Conservation (phyloP, 305 asterid species). For the Fraxinus albicans region DNA sequence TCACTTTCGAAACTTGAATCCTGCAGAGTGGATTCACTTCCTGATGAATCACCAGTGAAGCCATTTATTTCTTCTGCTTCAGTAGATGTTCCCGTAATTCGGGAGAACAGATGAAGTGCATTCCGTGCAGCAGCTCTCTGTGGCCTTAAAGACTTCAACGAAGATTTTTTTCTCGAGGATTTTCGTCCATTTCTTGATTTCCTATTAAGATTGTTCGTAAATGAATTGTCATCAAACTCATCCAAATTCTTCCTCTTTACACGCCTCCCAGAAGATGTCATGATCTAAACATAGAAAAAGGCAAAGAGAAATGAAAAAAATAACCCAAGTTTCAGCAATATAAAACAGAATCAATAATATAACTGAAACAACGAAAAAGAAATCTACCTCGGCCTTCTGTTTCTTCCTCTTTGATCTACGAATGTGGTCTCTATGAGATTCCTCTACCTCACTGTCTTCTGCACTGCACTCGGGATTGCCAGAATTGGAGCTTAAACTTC, state of each 20-base stretch:
- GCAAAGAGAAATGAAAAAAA: neutral
- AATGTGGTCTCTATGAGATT: constrained; percentile 48
- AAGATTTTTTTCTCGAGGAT: constrained; percentile 54
- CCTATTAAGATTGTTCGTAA: constrained; percentile 39
- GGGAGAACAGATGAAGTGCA: constrained; percentile 90
- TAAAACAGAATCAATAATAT: neutral
- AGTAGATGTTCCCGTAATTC: constrained; percentile 76
- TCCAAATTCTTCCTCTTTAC: constrained; percentile 92
- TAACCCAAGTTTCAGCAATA: constrained; percentile 8
- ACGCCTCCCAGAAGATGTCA: constrained; percentile 94
- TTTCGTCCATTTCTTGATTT: constrained; percentile 65
- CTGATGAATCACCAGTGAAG: constrained; percentile 61
- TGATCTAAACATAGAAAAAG: constrained; percentile 38
- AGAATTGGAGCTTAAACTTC: constrained; percentile 54
- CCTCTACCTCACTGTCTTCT: constrained; percentile 60
- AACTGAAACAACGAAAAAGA: neutral
- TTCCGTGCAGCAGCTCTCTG: constrained; percentile 98
- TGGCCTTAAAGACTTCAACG: constrained; percentile 69
- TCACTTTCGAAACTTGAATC: constrained; percentile 68
- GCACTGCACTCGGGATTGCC: constrained; percentile 65
- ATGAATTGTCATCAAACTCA: constrained; percentile 51
- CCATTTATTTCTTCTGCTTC: constrained; percentile 61
- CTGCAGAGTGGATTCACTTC: constrained; percentile 64
- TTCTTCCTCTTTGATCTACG: constrained; percentile 86
- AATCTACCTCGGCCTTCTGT: constrained; percentile 57